Percentiles rank a stretch among this genome's conserved stretches.
phyloP scores from a whole-genome alignment of 179 eudicot genomes.

The Beta corolliflora region DNA sequence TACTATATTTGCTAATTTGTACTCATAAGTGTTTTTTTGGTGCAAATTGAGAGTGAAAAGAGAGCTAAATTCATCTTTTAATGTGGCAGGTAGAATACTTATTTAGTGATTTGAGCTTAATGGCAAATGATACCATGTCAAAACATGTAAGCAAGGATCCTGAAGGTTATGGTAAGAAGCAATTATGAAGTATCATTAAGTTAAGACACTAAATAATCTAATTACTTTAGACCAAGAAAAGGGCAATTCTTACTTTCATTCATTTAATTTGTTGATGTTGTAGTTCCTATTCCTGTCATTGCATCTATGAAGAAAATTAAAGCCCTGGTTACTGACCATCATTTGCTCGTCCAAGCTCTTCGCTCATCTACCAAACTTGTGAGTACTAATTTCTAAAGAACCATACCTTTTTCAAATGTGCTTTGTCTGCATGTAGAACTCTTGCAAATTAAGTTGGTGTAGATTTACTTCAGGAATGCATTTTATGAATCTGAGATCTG shows the following conservation, averaged over 20 bases:
- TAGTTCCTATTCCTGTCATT: conserved; percentile 80
- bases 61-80: not conserved
- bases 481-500: too few relatives aligned
- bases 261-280: conserved; percentile 15
- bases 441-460: not conserved
- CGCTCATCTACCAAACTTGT: conserved; percentile 73
- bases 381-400: conserved; percentile 16
- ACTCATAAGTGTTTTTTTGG: not conserved
- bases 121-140: conserved; percentile 81
- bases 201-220: not conserved
- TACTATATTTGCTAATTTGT: not conserved
- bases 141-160: conserved; percentile 82
- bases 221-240: not conserved
- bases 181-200: not conserved
- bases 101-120: conserved; percentile 86
- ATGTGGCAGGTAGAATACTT: conserved; percentile 76
- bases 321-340: conserved; percentile 54
- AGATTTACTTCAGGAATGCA: too few relatives aligned
- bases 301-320: conserved; percentile 85
- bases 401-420: not conserved
- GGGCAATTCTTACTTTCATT: not conserved
- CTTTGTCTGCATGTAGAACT: not conserved
- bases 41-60: not conserved
- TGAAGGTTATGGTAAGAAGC: conserved; percentile 76
- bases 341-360: conserved; percentile 75